Evolutionary conservation across 2,329 filamentous ascomycete species (phyloP).

Genomic region (Chrysosporium queenslandicum): DNA sequence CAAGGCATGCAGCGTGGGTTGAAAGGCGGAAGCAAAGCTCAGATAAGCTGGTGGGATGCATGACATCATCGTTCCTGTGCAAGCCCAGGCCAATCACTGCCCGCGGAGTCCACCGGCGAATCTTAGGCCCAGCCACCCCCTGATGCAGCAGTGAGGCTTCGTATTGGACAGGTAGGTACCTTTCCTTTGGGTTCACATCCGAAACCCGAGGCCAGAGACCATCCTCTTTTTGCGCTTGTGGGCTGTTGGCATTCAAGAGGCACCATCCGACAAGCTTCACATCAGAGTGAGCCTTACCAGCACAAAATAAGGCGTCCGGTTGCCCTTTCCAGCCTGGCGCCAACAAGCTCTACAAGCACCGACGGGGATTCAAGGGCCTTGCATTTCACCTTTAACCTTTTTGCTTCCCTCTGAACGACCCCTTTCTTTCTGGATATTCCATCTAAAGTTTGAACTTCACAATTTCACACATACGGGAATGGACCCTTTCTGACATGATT

Average conservation of each 20-base stretch:
- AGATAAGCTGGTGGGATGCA: not conserved
- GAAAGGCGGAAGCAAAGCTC: not conserved
- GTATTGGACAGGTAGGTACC: not conserved
- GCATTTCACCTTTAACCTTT: not conserved
- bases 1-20: not conserved
- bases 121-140: conserved; percentile 5
- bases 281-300: not conserved
- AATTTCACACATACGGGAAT: not conserved
- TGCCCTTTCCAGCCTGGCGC: not conserved
- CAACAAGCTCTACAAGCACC: not conserved
- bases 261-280: not conserved
- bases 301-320: not conserved
- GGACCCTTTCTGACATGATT: not conserved
- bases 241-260: not conserved
- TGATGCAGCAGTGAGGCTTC: not conserved
- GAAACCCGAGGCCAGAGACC: not conserved
- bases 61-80: not conserved
- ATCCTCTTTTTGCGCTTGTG: too few relatives aligned
- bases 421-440: not conserved
- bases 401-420: not conserved
- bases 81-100: not conserved
- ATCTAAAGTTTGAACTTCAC: too few relatives aligned
- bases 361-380: not conserved
- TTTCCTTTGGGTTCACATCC: conserved; percentile 1
- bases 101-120: not conserved